Evolutionary conservation across 768 basidiomycete species (phyloP).

Genomic region (Termitomyces heimii): DNA sequence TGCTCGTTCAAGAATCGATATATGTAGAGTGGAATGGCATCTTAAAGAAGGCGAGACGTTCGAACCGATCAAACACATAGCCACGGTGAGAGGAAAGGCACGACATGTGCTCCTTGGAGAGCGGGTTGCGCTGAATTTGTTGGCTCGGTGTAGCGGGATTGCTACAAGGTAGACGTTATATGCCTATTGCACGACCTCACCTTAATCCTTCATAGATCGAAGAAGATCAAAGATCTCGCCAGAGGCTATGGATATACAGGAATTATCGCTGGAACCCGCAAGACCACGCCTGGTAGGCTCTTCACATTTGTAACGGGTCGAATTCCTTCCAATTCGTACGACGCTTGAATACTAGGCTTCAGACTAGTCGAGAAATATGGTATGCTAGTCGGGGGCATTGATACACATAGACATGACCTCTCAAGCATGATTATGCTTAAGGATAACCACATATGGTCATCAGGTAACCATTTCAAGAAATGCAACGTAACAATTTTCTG

Average conservation of each 20-base stretch:
- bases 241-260: slow-evolving; percentile 76
- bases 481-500: neutral
- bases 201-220: slow-evolving; percentile 52
- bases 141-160: slow-evolving; percentile 95
- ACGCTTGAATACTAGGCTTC: slow-evolving; percentile 53
- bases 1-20: neutral
- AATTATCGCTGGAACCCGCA: slow-evolving; percentile 90
- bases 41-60: slow-evolving; percentile 79
- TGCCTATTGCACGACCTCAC: slow-evolving; percentile 2
- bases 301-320: neutral
- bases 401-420: slow-evolving; percentile 93
- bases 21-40: slow-evolving; percentile 87
- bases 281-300: slow-evolving; percentile 82
- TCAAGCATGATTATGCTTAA: slow-evolving; percentile 99
- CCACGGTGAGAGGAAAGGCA: slow-evolving; percentile 87
- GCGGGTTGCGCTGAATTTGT: slow-evolving; percentile 85
- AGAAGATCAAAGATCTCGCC: slow-evolving; percentile 74
- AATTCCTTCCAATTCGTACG: neutral
- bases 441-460: slow-evolving; percentile 99
- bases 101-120: slow-evolving; percentile 88
- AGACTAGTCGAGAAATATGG: slow-evolving; percentile 97
- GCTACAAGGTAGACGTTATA: slow-evolving; percentile 72
- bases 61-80: slow-evolving; percentile 77
- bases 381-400: slow-evolving; percentile 96
- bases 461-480: slow-evolving; percentile 40